A percentile compares a stretch with the other conserved stretches of the same genome.
These are phyloP conservation scores for Cenchrus purpureus DNA, from an alignment of 176 grass and related monocot genomes.

Conservation along the genomic window DNA sequence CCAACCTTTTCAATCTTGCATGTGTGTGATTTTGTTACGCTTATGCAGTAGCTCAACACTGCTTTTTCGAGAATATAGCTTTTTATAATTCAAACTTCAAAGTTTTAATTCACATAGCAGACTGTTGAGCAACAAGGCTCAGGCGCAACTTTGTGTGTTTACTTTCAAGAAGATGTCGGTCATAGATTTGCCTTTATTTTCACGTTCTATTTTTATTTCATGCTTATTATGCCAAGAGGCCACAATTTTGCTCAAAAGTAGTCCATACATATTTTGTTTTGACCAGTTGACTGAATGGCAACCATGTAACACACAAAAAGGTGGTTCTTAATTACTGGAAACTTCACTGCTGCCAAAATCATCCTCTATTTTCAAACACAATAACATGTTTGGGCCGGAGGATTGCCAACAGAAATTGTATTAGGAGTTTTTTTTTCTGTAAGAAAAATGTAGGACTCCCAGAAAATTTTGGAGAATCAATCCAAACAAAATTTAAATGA, in stretches of 20 bases:
- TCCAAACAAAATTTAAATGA: not conserved
- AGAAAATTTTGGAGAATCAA: not conserved
- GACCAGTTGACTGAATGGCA: not conserved
- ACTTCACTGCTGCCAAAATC: not conserved
- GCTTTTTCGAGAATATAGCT: not conserved
- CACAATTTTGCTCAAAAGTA: not conserved
- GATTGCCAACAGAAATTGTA: not conserved
- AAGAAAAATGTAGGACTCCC: not conserved
- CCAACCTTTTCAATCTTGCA: not conserved
- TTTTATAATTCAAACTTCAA: not conserved
- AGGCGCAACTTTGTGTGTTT: not conserved
- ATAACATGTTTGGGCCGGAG: not conserved
- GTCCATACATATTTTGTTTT: slow-evolving; percentile 11
- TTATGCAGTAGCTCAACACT: not conserved
- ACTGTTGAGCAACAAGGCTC: not conserved
- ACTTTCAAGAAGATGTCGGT: slow-evolving; percentile 10
- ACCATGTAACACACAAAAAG: no score
- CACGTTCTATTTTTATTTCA: not conserved
- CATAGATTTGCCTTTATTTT: not conserved
- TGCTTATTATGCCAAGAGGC: not conserved
- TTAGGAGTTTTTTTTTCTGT: not conserved
- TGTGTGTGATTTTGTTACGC: not conserved
- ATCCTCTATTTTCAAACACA: not conserved
- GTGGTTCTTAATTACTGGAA: not conserved
- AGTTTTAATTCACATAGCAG: not conserved